phyloP scores from a whole-genome alignment of 1,139 yeast species.

The Sugiyamaella novakii region DNA sequence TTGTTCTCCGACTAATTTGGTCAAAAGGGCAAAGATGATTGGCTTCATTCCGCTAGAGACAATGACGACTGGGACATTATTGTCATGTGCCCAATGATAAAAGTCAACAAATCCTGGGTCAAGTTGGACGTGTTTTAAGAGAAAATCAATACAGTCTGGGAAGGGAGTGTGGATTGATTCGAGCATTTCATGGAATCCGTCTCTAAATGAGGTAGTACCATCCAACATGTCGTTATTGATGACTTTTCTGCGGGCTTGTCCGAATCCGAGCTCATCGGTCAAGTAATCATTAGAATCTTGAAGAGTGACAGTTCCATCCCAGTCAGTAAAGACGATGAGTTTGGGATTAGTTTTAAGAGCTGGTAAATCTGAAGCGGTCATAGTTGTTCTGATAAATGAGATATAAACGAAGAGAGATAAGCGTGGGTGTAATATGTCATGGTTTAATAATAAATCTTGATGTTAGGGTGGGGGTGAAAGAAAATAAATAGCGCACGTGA shows the following conservation, averaged over 20 bases:
- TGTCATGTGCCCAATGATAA: constrained; percentile 72
- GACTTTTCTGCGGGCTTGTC: constrained; percentile 62
- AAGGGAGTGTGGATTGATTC: constrained; percentile 75
- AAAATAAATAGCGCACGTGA: constrained; percentile 3
- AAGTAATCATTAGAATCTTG: constrained; percentile 90
- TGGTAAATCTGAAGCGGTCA: constrained; percentile 28
- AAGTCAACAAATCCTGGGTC: constrained; percentile 90
- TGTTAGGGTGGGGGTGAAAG: constrained; percentile 12
- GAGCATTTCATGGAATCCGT: constrained; percentile 83
- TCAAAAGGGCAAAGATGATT: constrained; percentile 74
- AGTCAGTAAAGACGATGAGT: constrained; percentile 92
- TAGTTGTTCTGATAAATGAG: neutral
- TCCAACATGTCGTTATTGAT: constrained; percentile 74
- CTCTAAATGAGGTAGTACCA: constrained; percentile 67
- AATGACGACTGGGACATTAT: constrained; percentile 75
- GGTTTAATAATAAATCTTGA: neutral
- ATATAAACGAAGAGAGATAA: neutral
- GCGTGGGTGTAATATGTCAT: neutral
- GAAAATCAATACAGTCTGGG: constrained; percentile 72
- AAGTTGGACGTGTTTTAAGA: constrained; percentile 56
- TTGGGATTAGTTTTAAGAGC: constrained; percentile 45
- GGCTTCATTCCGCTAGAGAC: constrained; percentile 91
- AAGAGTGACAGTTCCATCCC: constrained; percentile 95
- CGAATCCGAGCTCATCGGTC: constrained; percentile 89
- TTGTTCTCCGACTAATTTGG: constrained; percentile 72